Evolutionary conservation across 495 filamentous ascomycete genomes (phyloP).

Genomic region (Immersiella caudata): DNA sequence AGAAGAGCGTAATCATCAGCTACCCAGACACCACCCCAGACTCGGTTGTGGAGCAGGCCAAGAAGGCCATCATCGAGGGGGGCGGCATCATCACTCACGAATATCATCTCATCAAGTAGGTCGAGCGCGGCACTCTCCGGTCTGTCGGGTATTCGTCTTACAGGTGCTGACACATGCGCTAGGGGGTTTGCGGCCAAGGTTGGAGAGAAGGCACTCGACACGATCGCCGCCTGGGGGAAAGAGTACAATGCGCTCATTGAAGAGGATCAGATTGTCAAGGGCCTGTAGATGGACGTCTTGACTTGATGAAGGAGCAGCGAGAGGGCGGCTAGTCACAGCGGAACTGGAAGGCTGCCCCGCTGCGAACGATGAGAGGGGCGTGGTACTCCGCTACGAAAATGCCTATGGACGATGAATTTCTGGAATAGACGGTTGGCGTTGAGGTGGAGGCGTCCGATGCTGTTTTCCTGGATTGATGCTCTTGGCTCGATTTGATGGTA

Average conservation of each 20-base stretch:
- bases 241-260: conserved; percentile 72
- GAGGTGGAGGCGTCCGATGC: neutral
- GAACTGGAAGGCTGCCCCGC: neutral
- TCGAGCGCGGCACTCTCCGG: neutral
- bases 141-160: conserved; percentile 1
- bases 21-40: conserved; percentile 75
- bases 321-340: neutral
- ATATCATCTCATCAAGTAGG: conserved; percentile 61
- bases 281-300: conserved; percentile 2
- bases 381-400: conserved; percentile 1
- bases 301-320: neutral
- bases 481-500: neutral
- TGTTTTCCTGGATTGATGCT: neutral
- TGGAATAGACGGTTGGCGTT: conserved; percentile 13
- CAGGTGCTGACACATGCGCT: conserved; percentile 23
- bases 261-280: conserved; percentile 66
- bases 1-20: conserved; percentile 76
- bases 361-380: neutral
- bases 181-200: conserved; percentile 80
- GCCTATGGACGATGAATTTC: neutral
- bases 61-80: conserved; percentile 66
- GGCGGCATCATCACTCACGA: conserved; percentile 64
- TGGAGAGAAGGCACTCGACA: conserved; percentile 66
- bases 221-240: conserved; percentile 65
- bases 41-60: conserved; percentile 67